Conservation (phyloP, 1,284 basidiomycete genomes). For the Tetrapyrgos nigripes region DNA sequence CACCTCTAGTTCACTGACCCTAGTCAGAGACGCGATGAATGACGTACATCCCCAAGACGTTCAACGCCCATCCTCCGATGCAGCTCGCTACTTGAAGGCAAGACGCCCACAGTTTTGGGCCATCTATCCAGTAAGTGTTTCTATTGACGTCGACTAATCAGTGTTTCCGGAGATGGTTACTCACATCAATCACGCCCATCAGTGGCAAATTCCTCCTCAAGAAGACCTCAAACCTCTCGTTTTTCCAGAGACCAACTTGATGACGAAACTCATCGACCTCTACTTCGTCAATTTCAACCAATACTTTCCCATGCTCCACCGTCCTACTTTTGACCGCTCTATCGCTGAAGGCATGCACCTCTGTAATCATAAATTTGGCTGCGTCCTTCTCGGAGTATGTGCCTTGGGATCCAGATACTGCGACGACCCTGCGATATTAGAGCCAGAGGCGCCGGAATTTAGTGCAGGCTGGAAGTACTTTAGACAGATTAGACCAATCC, state of each 20-base stretch:
- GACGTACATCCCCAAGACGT: constrained; percentile 38
- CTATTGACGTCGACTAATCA: neutral
- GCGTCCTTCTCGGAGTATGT: constrained; percentile 7
- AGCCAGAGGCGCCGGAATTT: constrained; percentile 13
- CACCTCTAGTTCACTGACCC: constrained; percentile 56
- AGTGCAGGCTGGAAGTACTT: constrained; percentile 76
- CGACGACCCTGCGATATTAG: neutral
- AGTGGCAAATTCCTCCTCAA: neutral
- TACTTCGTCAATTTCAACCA: constrained; percentile 8
- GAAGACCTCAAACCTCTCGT: neutral
- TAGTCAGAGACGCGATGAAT: constrained; percentile 55
- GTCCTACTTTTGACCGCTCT: constrained; percentile 2
- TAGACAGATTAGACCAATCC: constrained; percentile 60
- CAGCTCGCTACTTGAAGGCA: neutral
- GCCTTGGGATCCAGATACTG: constrained; percentile 6
- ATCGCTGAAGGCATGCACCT: constrained; percentile 2
- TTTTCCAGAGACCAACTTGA: neutral
- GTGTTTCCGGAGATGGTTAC: neutral
- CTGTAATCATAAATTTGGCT: constrained; percentile 2
- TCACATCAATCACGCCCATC: neutral
- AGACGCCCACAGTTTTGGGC: constrained; percentile 26
- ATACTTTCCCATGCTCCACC: constrained; percentile 6
- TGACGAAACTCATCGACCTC: constrained; percentile 2
- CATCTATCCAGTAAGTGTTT: constrained; percentile 27
- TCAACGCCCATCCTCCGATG: constrained; percentile 1